phyloP scores from a whole-genome alignment of 768 basidiomycete genomes.

The Galerina marginata region DNA sequence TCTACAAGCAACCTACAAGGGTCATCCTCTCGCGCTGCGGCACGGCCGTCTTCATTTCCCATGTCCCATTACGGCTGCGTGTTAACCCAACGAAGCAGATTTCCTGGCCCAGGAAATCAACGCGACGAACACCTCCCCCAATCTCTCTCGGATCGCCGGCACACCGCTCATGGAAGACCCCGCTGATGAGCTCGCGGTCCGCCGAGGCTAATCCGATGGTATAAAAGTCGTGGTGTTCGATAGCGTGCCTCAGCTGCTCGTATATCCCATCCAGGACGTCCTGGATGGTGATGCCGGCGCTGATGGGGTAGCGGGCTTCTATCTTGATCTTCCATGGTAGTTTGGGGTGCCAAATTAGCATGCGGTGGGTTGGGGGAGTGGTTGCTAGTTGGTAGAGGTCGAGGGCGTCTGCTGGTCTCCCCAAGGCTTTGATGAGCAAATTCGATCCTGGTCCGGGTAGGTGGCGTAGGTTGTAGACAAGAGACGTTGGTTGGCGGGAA shows the following conservation, averaged over 20 bases:
- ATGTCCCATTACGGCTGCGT: constrained; percentile 32
- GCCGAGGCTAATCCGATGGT: constrained; percentile 48
- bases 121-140: constrained; percentile 44
- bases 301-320: constrained; percentile 36
- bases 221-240: constrained; percentile 50
- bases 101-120: constrained; percentile 57
- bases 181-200: constrained; percentile 45
- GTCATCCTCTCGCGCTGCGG: constrained; percentile 17
- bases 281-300: constrained; percentile 48
- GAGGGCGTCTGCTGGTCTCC: not conserved
- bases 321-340: constrained; percentile 62
- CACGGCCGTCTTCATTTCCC: constrained; percentile 35
- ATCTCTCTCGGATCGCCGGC: constrained; percentile 33
- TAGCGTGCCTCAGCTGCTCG: constrained; percentile 38
- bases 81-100: constrained; percentile 40
- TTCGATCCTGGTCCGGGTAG: constrained; percentile 11
- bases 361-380: constrained; percentile 47
- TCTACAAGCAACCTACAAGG: constrained; percentile 11
- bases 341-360: constrained; percentile 53
- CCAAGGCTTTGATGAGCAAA: constrained; percentile 1
- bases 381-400: constrained; percentile 42
- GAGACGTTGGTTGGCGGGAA: not conserved
- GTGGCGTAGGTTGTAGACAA: constrained; percentile 18
- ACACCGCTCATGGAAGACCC: constrained; percentile 46
- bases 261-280: constrained; percentile 54